Conservation (phyloP, 2,329 filamentous ascomycete genomes). For the Ceratocystiopsis minuta region DNA sequence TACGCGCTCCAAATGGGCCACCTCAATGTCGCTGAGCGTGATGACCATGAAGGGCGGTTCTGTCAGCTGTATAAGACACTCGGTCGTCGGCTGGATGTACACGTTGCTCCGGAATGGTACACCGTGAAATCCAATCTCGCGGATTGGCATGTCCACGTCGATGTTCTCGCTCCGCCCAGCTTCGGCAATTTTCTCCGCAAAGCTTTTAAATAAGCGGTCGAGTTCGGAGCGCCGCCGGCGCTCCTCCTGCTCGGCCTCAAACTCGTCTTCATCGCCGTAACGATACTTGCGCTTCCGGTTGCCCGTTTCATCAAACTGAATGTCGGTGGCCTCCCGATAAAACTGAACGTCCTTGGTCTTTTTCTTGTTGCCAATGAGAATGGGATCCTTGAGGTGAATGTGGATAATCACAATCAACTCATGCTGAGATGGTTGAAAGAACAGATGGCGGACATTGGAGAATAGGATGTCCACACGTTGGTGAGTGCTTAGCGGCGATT, state of each 20-base stretch:
- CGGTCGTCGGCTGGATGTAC: slow-evolving; percentile 86
- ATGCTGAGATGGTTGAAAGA: slow-evolving; percentile 94
- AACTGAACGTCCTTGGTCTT: slow-evolving; percentile 99
- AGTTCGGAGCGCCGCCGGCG: slow-evolving; percentile 77
- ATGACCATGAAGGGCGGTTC: slow-evolving; percentile 94
- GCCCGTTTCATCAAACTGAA: slow-evolving; percentile 96
- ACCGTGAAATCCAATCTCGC: slow-evolving; percentile 90
- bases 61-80: slow-evolving; percentile 90
- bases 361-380: slow-evolving; percentile 91
- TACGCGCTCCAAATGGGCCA: slow-evolving; percentile 90
- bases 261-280: slow-evolving; percentile 96
- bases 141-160: slow-evolving; percentile 90
- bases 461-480: slow-evolving; percentile 87
- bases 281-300: slow-evolving; percentile 96
- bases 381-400: slow-evolving; percentile 92
- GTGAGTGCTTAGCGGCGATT: slow-evolving; percentile 61
- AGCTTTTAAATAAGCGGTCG: slow-evolving; percentile 88
- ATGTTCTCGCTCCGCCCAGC: slow-evolving; percentile 80
- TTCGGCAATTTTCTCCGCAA: slow-evolving; percentile 94
- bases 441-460: slow-evolving; percentile 94
- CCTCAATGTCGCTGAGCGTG: slow-evolving; percentile 86
- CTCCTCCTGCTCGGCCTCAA: slow-evolving; percentile 96
- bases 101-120: slow-evolving; percentile 93
- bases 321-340: slow-evolving; percentile 92
- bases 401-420: slow-evolving; percentile 97